Conservation (phyloP, 495 filamentous ascomycete species). For the Trichoderma virens region DNA sequence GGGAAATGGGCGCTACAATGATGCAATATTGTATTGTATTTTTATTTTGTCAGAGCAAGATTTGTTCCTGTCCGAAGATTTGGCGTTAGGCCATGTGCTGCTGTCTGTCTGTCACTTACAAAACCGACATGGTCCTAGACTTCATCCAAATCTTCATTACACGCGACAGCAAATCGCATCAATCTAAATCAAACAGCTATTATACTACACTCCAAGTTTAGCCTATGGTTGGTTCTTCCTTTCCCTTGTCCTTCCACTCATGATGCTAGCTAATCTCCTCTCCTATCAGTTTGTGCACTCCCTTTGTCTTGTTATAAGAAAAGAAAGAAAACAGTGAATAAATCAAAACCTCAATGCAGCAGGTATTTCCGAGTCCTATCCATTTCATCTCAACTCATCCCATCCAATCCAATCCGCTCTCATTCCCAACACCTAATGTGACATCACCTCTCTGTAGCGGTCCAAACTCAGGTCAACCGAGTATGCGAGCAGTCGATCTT, state of each 20-base stretch:
- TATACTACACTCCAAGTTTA: slow-evolving; percentile 1
- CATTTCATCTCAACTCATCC: not conserved
- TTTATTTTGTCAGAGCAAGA: not conserved
- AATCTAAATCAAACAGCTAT: not conserved
- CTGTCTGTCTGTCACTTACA: not conserved
- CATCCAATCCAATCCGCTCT: not conserved
- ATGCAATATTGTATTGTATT: not conserved
- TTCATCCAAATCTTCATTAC: not conserved
- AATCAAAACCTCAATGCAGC: not conserved
- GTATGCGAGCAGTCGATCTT: slow-evolving; percentile 10
- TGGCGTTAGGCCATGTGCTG: not conserved
- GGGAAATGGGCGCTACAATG: not conserved
- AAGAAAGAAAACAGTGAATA: not conserved
- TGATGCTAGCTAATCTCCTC: not conserved
- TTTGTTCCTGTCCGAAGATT: not conserved
- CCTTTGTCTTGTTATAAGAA: not conserved
- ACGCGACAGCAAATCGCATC: not conserved
- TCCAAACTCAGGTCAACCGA: slow-evolving; percentile 11
- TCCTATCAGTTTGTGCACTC: not conserved
- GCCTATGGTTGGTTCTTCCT: not conserved
- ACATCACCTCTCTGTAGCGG: slow-evolving; percentile 11
- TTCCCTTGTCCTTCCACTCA: not conserved
- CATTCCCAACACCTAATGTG: slow-evolving; percentile 4
- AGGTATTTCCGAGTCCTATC: not conserved
- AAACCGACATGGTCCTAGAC: not conserved